Percentiles rank a stretch among this genome's conserved stretches.
These are phyloP conservation scores for Triticum turgidum DNA, from an alignment of 176 grass and related monocot species.

Conservation along the genomic window DNA sequence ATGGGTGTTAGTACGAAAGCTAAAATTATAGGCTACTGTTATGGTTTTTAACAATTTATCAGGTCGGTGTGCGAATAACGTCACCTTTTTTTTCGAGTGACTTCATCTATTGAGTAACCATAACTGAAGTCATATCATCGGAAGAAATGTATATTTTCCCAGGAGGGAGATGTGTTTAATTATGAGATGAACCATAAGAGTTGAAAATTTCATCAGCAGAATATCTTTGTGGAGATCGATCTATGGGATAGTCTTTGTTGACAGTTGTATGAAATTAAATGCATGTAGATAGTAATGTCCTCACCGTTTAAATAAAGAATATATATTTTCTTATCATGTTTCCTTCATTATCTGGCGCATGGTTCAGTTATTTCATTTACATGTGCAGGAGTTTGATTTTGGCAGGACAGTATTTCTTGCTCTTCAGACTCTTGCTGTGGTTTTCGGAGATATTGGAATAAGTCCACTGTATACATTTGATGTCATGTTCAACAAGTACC, in stretches of 20 bases:
- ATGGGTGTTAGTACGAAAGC: background rate
- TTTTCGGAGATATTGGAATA: slow-evolving; percentile 95
- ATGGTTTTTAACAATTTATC: background rate
- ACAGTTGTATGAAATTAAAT: background rate
- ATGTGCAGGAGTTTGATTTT: slow-evolving; percentile 78
- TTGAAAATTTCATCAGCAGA: background rate
- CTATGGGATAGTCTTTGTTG: background rate
- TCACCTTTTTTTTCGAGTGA: background rate
- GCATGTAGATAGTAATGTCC: background rate
- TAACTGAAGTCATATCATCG: background rate
- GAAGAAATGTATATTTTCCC: background rate
- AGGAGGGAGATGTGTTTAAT: background rate
- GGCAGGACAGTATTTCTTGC: slow-evolving; percentile 69
- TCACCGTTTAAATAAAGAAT: background rate
- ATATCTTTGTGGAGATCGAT: background rate
- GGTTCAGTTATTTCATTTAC: slow-evolving; percentile 51
- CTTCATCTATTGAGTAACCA: background rate
- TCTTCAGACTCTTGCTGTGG: slow-evolving; percentile 86
- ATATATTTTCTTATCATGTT: slow-evolving; percentile 6
- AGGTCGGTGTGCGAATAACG: background rate
- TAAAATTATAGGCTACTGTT: background rate
- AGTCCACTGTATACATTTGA: slow-evolving; percentile 96
- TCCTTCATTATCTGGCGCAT: slow-evolving; percentile 39
- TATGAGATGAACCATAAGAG: background rate
- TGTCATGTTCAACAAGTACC: slow-evolving; percentile 80